Evolutionary conservation across 2,329 filamentous ascomycete genomes (phyloP).

Genomic region (Trichoderma polysporum): DNA sequence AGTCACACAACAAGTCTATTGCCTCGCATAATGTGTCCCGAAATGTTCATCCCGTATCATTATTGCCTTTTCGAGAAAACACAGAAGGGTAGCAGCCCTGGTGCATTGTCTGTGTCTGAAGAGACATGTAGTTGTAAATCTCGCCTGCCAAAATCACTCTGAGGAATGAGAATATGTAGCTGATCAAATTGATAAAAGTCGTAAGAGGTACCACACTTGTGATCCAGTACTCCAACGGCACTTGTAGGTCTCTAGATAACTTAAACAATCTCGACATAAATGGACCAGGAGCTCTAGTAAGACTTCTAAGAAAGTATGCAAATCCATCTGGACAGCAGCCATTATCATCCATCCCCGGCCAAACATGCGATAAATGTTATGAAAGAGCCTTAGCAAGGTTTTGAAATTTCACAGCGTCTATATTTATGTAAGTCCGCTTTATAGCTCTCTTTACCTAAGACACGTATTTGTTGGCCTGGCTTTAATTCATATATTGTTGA

Average conservation of each 20-base stretch:
- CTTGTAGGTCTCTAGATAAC: not conserved
- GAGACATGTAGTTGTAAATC: not conserved
- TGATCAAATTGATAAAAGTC: not conserved
- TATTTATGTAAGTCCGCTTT: no score
- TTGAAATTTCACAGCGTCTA: no score
- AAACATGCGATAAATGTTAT: not conserved
- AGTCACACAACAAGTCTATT: not conserved
- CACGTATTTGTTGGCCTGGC: no score
- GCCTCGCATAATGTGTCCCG: not conserved
- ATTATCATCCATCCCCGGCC: not conserved
- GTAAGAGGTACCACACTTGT: not conserved
- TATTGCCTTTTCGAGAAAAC: not conserved
- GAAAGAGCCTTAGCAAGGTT: not conserved
- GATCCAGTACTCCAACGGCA: not conserved
- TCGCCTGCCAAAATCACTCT: not conserved
- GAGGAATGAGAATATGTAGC: not conserved
- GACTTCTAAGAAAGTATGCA: not conserved
- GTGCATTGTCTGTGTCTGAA: not conserved
- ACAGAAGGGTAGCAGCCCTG: not conserved
- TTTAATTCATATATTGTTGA: no score
- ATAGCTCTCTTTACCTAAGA: no score
- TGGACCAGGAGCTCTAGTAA: not conserved
- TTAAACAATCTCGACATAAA: not conserved
- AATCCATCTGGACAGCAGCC: not conserved
- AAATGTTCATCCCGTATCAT: not conserved